phyloP scores from a whole-genome alignment of 257 asterid genomes.

The Solanum megistacrolobum region DNA sequence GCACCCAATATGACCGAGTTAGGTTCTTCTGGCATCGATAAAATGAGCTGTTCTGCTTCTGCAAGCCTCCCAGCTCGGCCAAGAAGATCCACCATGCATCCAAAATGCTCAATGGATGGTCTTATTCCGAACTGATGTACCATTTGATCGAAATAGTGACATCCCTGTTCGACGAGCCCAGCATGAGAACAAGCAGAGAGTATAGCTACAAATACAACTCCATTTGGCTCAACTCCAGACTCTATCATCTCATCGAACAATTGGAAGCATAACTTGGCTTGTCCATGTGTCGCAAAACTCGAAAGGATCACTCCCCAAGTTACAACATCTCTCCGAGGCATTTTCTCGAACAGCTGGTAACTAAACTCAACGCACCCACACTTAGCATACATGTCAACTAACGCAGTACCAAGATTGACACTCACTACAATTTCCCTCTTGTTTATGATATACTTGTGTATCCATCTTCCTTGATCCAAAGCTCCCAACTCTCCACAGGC shows the following conservation, averaged over 20 bases:
- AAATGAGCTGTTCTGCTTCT: conserved; percentile 18
- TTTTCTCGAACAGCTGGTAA: conserved; percentile 7
- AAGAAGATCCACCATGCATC: conserved; percentile 25
- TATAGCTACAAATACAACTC: conserved; percentile 10
- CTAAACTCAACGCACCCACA: conserved; percentile 20
- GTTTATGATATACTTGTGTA: conserved; percentile 11
- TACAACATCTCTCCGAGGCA: conserved; percentile 15
- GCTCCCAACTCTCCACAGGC: conserved; percentile 22
- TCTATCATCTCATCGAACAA: conserved; percentile 14
- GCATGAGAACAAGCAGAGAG: conserved; percentile 22
- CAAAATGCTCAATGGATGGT: conserved; percentile 23
- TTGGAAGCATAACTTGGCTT: conserved; percentile 11
- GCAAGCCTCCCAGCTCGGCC: conserved; percentile 13
- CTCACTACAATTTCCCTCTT: not conserved
- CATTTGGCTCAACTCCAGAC: conserved; percentile 4
- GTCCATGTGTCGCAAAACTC: conserved; percentile 13
- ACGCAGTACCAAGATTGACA: conserved; percentile 7
- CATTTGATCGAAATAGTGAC: conserved; percentile 13
- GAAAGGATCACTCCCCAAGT: conserved; percentile 20
- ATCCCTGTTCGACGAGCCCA: conserved; percentile 13
- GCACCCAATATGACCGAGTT: conserved; percentile 19
- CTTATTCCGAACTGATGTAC: conserved; percentile 4
- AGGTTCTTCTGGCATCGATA: conserved; percentile 9
- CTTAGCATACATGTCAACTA: conserved; percentile 23
- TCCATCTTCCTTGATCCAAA: conserved; percentile 25